Evolutionary conservation across 345 rosid species (phyloP).

Genomic region (Citrus unshiu): DNA sequence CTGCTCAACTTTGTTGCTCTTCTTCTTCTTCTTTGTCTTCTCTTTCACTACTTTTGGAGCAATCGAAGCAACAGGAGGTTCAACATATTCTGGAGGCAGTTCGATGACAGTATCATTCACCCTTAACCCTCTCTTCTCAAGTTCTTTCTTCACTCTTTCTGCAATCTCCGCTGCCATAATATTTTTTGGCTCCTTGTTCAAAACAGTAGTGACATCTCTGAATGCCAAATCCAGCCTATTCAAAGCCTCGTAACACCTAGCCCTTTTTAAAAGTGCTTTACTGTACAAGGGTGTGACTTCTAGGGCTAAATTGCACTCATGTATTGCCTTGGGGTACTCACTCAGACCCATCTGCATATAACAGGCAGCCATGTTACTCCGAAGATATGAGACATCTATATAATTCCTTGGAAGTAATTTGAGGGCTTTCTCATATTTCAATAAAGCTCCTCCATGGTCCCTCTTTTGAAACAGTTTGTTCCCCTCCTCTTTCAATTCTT

Average conservation of each 20-base stretch:
- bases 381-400: constrained; percentile 55
- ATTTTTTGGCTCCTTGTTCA: constrained; percentile 66
- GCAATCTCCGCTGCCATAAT: constrained; percentile 66
- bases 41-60: constrained; percentile 34
- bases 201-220: constrained; percentile 63
- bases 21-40: constrained; percentile 41
- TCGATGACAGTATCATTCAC: constrained; percentile 63
- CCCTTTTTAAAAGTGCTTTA: constrained; percentile 80
- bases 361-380: constrained; percentile 82
- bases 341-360: constrained; percentile 80
- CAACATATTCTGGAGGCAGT: constrained; percentile 67
- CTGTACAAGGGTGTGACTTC: constrained; percentile 60
- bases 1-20: constrained; percentile 31
- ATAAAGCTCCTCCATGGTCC: constrained; percentile 70
- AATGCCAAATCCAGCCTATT: constrained; percentile 74
- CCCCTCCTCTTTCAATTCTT: constrained; percentile 77
- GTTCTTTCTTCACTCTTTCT: constrained; percentile 57
- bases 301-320: constrained; percentile 75
- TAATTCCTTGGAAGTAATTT: constrained; percentile 72
- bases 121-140: constrained; percentile 57
- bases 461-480: constrained; percentile 78
- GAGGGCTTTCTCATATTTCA: constrained; percentile 74
- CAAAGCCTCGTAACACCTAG: constrained; percentile 87
- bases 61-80: constrained; percentile 42
- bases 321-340: constrained; percentile 73